Base-by-base conservation (phyloP, 306 rosid species). In the Cicer cuneatum region DNA sequence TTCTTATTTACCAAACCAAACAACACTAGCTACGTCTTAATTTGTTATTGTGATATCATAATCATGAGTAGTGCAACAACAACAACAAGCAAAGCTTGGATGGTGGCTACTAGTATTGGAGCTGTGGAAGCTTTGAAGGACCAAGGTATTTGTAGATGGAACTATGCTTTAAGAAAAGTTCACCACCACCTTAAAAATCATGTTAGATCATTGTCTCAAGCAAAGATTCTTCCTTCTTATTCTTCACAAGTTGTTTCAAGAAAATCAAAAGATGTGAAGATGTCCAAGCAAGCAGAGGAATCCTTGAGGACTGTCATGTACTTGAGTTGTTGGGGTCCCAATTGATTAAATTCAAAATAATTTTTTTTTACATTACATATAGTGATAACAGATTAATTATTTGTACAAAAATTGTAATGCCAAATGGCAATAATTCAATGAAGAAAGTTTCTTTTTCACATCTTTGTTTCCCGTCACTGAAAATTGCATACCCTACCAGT, bases 261-360 rank as follows among this genome's bases (percentile, higher is more conserved):
- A n/a, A 75, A 66, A 39, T 4, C 85, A 2, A 84, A 82, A 48
- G 90, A 74, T 10, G 87, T 74, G 11, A 72, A 78, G 19, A 75
- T 81, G 45, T 48, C 81, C 45, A 91, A 77, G 43, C 80, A 85
- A 6, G 84, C 93, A 9, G 93, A 92, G 43, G 97, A 91, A 42
- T 89, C 97, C 5, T 56, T 87, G 2, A 87, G 90, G 58, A 85
- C 72, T 0, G 92, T 91, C 71, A 86, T 92, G 91, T 92, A 86
- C 76, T 73, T 89, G 56, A 89, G 91, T 59, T 89, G 93, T 15
- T 84, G 88, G 86, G 80, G 73, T 69, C 85, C 83, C 47, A 81
- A 81, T 29, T 84, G 54, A 63, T 40, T 13, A 4, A 21, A 29
- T 29, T 29, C 33, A 29, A 29, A 29, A 29, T 29, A 21, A 29